These are phyloP conservation scores for Manihot esculenta DNA, from an alignment of 441 rosid species.

Conservation along the genomic window DNA sequence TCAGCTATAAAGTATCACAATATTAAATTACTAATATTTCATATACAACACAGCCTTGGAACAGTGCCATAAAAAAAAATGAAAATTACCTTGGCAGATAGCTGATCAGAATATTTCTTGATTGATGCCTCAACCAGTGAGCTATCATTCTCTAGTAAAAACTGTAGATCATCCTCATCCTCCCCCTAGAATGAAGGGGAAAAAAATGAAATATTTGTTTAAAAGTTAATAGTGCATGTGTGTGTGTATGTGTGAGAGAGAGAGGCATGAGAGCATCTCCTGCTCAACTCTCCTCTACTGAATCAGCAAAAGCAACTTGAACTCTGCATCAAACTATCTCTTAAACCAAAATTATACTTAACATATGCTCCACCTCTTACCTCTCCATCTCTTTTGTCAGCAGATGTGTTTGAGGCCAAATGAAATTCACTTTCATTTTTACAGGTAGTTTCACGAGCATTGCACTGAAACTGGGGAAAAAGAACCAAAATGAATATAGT, in stretches of 20 bases:
- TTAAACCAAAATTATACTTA: slow-evolving; percentile 2
- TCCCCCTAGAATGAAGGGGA: slow-evolving; percentile 34
- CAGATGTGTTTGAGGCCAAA: slow-evolving; percentile 18
- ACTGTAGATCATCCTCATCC: slow-evolving; percentile 47
- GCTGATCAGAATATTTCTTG: slow-evolving; percentile 53
- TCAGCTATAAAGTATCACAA: slow-evolving; percentile 15
- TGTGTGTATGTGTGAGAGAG: not conserved
- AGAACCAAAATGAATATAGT: slow-evolving; percentile 7
- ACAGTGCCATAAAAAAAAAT: not conserved
- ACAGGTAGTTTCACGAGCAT: slow-evolving; percentile 16
- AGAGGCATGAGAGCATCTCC: not conserved
- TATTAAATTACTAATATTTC: not conserved
- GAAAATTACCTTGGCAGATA: slow-evolving; percentile 38
- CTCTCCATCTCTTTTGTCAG: slow-evolving; percentile 23
- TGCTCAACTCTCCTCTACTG: not conserved
- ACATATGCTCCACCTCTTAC: slow-evolving; percentile 10
- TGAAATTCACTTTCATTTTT: slow-evolving; percentile 13
- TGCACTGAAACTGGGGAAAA: slow-evolving; percentile 13
- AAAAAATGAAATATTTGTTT: not conserved
- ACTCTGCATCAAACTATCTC: not conserved
- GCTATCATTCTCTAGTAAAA: slow-evolving; percentile 41
- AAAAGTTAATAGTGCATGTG: not conserved
- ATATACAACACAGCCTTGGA: not conserved
- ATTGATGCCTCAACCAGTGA: slow-evolving; percentile 34
- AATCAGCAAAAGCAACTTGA: slow-evolving; percentile 4